phyloP scores from a whole-genome alignment of 495 filamentous ascomycete species.

The Podospora pseudocomata region DNA sequence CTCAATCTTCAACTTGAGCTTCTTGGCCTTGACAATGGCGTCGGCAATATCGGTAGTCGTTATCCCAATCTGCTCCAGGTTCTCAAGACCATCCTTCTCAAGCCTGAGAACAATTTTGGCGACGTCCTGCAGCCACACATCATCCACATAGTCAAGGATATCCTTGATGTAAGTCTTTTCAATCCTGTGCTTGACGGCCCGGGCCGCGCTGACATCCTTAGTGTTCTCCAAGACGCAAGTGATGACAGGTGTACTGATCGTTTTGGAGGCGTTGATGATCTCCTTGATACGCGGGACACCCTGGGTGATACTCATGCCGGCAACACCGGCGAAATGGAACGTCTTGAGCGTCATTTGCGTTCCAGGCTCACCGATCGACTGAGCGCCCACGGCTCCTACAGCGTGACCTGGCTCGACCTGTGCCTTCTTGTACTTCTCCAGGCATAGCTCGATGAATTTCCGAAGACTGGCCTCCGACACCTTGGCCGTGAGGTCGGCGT shows the following conservation, averaged over 20 bases:
- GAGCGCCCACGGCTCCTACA: constrained; percentile 94
- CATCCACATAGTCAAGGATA: constrained; percentile 71
- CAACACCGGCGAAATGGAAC: constrained; percentile 99
- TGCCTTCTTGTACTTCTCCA: constrained; percentile 84
- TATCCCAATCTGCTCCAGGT: constrained; percentile 75
- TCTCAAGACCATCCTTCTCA: constrained; percentile 69
- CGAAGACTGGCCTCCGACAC: constrained; percentile 68
- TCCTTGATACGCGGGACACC: constrained; percentile 99
- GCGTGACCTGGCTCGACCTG: constrained; percentile 92
- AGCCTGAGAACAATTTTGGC: constrained; percentile 71
- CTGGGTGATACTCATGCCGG: constrained; percentile 97
- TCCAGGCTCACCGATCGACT: constrained; percentile 96
- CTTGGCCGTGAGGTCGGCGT: constrained; percentile 71
- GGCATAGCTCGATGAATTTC: constrained; percentile 74
- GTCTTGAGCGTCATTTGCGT: constrained; percentile 99
- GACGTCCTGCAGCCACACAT: constrained; percentile 72
- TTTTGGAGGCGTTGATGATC: constrained; percentile 95
- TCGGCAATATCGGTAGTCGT: constrained; percentile 61
- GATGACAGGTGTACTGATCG: constrained; percentile 92
- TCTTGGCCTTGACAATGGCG: constrained; percentile 72
- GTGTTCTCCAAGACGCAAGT: constrained; percentile 73
- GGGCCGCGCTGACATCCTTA: constrained; percentile 65
- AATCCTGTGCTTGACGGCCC: constrained; percentile 84
- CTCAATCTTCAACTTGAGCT: constrained; percentile 65
- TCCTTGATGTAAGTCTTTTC: constrained; percentile 81